A percentile compares a stretch with the other conserved stretches of the same genome.
phyloP scores from a whole-genome alignment of 2,329 filamentous ascomycete genomes.

The Colletotrichum falcatum region DNA sequence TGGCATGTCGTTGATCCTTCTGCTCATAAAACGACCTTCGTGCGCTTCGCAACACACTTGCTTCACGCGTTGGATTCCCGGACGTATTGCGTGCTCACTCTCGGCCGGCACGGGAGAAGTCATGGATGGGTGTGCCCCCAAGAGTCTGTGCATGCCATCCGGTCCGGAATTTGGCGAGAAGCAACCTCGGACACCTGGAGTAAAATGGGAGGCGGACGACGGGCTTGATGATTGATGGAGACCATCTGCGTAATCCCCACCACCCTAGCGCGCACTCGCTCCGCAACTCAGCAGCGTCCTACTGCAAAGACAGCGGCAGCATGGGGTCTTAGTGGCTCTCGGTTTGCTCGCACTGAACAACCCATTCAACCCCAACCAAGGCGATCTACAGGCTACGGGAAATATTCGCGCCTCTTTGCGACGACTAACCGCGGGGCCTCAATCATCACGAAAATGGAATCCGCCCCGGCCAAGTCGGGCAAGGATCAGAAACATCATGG shows the following conservation, averaged over 20 bases:
- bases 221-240: slow-evolving; percentile 38
- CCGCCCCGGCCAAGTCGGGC: slow-evolving; percentile 36
- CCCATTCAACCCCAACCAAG: slow-evolving; percentile 32
- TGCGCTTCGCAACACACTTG: slow-evolving; percentile 17
- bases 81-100: not conserved
- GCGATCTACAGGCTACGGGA: slow-evolving; percentile 39
- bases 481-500: slow-evolving; percentile 39
- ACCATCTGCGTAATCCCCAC: slow-evolving; percentile 33
- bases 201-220: slow-evolving; percentile 26
- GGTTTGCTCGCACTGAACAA: slow-evolving; percentile 32
- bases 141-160: slow-evolving; percentile 28
- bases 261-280: slow-evolving; percentile 29
- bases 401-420: slow-evolving; percentile 38
- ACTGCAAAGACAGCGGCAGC: slow-evolving; percentile 22
- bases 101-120: slow-evolving; percentile 32
- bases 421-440: slow-evolving; percentile 34
- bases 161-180: slow-evolving; percentile 30
- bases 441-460: slow-evolving; percentile 40
- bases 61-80: not conserved
- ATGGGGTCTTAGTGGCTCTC: slow-evolving; percentile 32
- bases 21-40: not conserved
- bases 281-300: slow-evolving; percentile 15
- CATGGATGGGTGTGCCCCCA: slow-evolving; percentile 4
- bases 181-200: slow-evolving; percentile 31
- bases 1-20: not conserved